Conservation (phyloP, 306 rosid genomes). For the Trichosanthes truncata region DNA sequence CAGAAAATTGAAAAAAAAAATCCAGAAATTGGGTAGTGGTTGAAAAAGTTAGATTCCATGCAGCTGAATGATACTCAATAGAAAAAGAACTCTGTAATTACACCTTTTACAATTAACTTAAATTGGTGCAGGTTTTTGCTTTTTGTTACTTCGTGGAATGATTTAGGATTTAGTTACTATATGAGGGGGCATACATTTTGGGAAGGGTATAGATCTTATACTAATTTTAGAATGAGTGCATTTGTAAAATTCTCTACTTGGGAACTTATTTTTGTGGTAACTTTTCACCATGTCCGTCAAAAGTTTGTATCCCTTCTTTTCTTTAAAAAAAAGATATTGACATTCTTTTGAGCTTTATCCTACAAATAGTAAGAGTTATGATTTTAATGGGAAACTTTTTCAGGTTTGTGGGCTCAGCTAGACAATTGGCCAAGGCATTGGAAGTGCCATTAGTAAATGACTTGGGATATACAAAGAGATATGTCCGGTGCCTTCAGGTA, state of each 20-base stretch:
- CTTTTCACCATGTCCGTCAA: neutral
- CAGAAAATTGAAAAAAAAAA: neutral
- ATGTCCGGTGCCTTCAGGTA: conserved; percentile 96
- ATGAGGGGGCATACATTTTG: neutral
- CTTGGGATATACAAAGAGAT: conserved; percentile 97
- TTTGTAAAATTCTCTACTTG: neutral
- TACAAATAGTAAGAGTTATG: neutral
- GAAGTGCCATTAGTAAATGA: conserved; percentile 98
- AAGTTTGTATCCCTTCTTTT: neutral
- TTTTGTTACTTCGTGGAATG: neutral
- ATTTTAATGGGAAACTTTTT: neutral
- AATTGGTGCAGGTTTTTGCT: neutral
- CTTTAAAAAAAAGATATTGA: neutral
- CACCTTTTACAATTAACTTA: neutral
- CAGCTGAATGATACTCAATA: neutral
- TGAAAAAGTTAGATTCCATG: neutral
- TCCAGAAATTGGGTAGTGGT: neutral
- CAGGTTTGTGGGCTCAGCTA: conserved; percentile 88
- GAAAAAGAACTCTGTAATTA: neutral
- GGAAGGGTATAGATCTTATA: neutral
- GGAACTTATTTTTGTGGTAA: neutral
- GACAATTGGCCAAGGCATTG: conserved; percentile 89
- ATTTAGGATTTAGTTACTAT: neutral
- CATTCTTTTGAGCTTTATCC: neutral
- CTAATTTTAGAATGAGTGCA: neutral